Percentiles rank a stretch among this genome's conserved stretches.
Conservation (phyloP, 352 stramenopile species). For the Phytophthora uliginosa region DNA sequence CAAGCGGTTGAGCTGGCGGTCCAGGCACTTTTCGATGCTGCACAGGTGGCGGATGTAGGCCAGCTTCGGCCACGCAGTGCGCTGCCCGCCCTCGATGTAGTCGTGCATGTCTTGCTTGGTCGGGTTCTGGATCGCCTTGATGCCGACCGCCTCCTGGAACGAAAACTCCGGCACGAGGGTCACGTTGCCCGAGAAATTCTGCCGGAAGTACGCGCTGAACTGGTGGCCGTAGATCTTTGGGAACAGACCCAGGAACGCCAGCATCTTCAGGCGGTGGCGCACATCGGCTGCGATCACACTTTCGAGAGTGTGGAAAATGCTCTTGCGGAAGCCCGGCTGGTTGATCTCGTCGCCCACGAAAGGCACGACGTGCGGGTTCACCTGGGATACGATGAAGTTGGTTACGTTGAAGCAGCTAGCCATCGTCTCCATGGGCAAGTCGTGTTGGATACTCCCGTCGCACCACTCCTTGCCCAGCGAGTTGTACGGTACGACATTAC, state of each 20-base stretch:
- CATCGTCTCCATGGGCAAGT: slow-evolving; percentile 96
- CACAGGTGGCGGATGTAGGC: slow-evolving; percentile 95
- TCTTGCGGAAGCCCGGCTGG: slow-evolving; percentile 69
- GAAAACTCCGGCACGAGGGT: slow-evolving; percentile 95
- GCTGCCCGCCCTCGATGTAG: slow-evolving; percentile 90
- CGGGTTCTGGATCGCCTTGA: slow-evolving; percentile 90
- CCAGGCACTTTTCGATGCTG: slow-evolving; percentile 88
- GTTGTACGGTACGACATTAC: slow-evolving; percentile 92
- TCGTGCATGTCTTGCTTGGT: slow-evolving; percentile 74
- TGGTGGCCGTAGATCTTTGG: slow-evolving; percentile 87
- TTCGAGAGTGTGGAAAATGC: slow-evolving; percentile 80
- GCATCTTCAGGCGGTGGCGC: slow-evolving; percentile 76
- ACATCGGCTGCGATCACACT: slow-evolving; percentile 88
- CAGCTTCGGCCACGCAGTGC: slow-evolving; percentile 93
- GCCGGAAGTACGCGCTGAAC: slow-evolving; percentile 83
- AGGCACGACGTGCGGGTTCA: slow-evolving; percentile 94
- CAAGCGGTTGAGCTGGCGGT: slow-evolving; percentile 47
- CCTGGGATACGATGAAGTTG: slow-evolving; percentile 93
- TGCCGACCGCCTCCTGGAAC: slow-evolving; percentile 82
- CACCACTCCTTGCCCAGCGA: slow-evolving; percentile 95
- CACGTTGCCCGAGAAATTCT: slow-evolving; percentile 98
- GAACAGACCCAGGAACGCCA: slow-evolving; percentile 90
- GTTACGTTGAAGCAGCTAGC: slow-evolving; percentile 95
- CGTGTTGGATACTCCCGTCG: slow-evolving; percentile 93
- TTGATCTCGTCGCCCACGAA: slow-evolving; percentile 94